Evolutionary conservation across 345 rosid genomes (phyloP).

Genomic region (Balakata baccata): DNA sequence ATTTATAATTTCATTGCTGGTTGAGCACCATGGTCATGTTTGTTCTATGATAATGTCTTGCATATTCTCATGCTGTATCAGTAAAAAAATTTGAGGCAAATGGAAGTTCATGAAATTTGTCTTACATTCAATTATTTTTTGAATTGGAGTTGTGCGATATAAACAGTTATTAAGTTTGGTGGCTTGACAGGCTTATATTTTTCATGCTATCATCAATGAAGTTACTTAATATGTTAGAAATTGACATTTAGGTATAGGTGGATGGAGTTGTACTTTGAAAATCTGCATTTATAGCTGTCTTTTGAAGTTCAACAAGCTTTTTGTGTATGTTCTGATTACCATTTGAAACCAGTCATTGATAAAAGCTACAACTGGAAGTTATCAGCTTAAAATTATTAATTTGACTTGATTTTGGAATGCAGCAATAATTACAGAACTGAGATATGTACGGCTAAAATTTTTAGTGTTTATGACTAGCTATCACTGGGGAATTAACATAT

Average conservation of each 20-base stretch:
- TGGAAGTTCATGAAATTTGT: not conserved
- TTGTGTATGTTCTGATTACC: not conserved
- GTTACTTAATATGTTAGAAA: not conserved
- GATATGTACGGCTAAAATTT: not conserved
- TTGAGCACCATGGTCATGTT: not conserved
- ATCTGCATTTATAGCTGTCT: not conserved
- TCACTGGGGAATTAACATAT: not conserved
- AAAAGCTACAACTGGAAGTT: not conserved
- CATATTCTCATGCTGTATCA: not conserved
- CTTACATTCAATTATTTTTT: not conserved
- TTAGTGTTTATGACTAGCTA: too few relatives aligned
- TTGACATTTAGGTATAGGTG: not conserved
- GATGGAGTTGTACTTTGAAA: not conserved
- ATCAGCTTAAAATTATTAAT: not conserved
- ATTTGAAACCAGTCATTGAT: not conserved
- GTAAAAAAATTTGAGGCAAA: not conserved
- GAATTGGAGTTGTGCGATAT: not conserved
- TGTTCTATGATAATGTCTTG: not conserved
- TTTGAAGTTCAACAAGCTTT: not conserved
- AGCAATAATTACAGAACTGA: not conserved
- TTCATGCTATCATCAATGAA: not conserved
- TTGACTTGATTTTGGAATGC: not conserved
- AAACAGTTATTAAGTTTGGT: not conserved
- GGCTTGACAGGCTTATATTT: not conserved
- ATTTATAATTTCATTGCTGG: too few relatives aligned